Evolutionary conservation across 495 filamentous ascomycete genomes (phyloP).

Genomic region (Entonaema liquescens): DNA sequence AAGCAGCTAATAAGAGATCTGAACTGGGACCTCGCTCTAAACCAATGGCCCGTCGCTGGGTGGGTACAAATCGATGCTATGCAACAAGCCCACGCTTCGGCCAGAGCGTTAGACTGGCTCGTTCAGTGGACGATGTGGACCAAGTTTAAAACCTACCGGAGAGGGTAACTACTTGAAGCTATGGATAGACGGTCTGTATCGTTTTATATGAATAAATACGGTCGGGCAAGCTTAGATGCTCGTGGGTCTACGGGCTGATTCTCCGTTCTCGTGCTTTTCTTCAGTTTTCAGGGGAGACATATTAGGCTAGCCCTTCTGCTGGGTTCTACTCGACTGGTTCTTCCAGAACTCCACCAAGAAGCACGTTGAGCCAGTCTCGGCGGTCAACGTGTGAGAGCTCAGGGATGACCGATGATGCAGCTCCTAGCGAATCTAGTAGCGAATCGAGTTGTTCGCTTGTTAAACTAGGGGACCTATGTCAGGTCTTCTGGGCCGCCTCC

Average conservation of each 20-base stretch:
- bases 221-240: neutral
- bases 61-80: constrained; percentile 32
- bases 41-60: constrained; percentile 23
- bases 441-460: constrained; percentile 32
- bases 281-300: constrained; percentile 4
- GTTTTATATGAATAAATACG: constrained; percentile 8
- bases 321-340: constrained; percentile 26
- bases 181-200: constrained; percentile 13
- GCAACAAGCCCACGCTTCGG: constrained; percentile 37
- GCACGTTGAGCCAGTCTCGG: constrained; percentile 36
- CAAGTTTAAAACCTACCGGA: constrained; percentile 6
- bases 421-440: constrained; percentile 9
- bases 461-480: constrained; percentile 9
- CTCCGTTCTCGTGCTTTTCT: constrained; percentile 14
- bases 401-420: constrained; percentile 41
- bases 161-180: constrained; percentile 14
- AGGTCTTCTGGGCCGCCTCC: constrained; percentile 13
- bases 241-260: constrained; percentile 25
- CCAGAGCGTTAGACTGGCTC: constrained; percentile 22
- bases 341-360: constrained; percentile 22
- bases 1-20: constrained; percentile 32
- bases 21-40: constrained; percentile 9
- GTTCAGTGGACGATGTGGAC: constrained; percentile 24
- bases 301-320: constrained; percentile 17
- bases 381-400: constrained; percentile 46